Percentiles rank a stretch among this genome's conserved stretches.
phyloP scores from a whole-genome alignment of 345 rosid genomes.

The Kernera saxatilis region DNA sequence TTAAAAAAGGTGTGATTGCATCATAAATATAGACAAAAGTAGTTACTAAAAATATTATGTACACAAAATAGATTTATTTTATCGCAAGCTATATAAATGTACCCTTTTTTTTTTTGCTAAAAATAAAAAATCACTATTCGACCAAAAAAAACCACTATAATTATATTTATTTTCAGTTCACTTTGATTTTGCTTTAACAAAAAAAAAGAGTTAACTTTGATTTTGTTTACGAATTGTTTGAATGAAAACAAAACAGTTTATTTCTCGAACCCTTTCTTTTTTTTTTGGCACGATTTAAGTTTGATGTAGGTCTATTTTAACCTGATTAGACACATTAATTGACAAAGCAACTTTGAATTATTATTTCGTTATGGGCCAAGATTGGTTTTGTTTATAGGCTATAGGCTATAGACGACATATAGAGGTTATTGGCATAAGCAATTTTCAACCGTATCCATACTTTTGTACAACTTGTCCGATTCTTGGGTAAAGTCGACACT shows the following conservation, averaged over 20 bases:
- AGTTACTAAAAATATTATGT: neutral
- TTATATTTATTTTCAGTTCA: too few relatives aligned
- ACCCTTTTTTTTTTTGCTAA: too few relatives aligned
- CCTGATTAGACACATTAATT: neutral
- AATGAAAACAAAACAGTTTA: neutral
- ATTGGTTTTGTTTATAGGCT: neutral
- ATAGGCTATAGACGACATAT: neutral
- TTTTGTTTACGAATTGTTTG: too few relatives aligned
- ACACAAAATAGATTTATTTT: neutral
- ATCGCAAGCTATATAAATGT: too few relatives aligned
- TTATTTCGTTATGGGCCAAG: neutral
- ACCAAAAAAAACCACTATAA: too few relatives aligned
- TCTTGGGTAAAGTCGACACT: neutral
- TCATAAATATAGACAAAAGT: neutral
- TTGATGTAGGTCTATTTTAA: neutral
- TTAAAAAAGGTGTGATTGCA: neutral
- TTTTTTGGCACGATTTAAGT: neutral
- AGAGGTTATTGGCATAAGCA: neutral
- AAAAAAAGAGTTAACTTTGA: too few relatives aligned
- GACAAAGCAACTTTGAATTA: conserved; percentile 3
- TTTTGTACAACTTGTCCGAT: neutral
- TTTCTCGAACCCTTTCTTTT: neutral
- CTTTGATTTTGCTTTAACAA: too few relatives aligned
- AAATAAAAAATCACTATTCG: too few relatives aligned
- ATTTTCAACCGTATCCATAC: neutral